phyloP scores from a whole-genome alignment of 768 basidiomycete genomes.

The Russula sp. region DNA sequence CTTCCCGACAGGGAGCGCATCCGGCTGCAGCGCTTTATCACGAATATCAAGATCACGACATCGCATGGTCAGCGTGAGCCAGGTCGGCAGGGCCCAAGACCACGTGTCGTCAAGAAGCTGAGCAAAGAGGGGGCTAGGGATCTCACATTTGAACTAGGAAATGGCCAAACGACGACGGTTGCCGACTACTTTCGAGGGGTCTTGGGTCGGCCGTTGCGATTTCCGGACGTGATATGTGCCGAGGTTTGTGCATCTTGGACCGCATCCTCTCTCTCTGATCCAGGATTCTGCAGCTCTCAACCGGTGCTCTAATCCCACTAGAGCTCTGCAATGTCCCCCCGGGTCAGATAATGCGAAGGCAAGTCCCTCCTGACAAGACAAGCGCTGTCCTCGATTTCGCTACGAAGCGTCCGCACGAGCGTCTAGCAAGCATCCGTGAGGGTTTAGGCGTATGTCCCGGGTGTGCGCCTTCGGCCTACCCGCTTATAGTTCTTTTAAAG shows the following conservation, averaged over 20 bases:
- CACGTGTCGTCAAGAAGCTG: slow-evolving; percentile 58
- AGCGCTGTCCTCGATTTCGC: slow-evolving; percentile 58
- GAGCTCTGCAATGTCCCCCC: slow-evolving; percentile 55
- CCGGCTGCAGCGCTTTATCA: slow-evolving; percentile 47
- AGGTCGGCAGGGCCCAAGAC: slow-evolving; percentile 21
- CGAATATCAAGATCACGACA: slow-evolving; percentile 45
- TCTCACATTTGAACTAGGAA: slow-evolving; percentile 48
- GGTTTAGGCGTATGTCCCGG: slow-evolving; percentile 41
- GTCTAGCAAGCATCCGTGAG: slow-evolving; percentile 45
- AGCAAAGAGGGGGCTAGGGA: slow-evolving; percentile 45
- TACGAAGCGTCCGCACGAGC: slow-evolving; percentile 52
- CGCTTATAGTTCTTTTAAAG: slow-evolving; percentile 27
- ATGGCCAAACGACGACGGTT: slow-evolving; percentile 49
- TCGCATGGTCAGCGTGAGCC: slow-evolving; percentile 23
- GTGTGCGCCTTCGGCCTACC: neutral
- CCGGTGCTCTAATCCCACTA: slow-evolving; percentile 56
- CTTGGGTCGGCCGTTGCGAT: slow-evolving; percentile 46
- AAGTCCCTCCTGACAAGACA: slow-evolving; percentile 60
- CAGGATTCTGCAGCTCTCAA: slow-evolving; percentile 41
- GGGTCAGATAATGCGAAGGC: slow-evolving; percentile 68
- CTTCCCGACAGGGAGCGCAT: slow-evolving; percentile 48
- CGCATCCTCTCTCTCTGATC: neutral
- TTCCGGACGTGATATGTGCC: slow-evolving; percentile 57
- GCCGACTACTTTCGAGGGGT: slow-evolving; percentile 53
- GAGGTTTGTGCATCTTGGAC: slow-evolving; percentile 42